Evolutionary conservation across 129 eudicot species (phyloP).

Genomic region (Saposhnikovia divaricata): DNA sequence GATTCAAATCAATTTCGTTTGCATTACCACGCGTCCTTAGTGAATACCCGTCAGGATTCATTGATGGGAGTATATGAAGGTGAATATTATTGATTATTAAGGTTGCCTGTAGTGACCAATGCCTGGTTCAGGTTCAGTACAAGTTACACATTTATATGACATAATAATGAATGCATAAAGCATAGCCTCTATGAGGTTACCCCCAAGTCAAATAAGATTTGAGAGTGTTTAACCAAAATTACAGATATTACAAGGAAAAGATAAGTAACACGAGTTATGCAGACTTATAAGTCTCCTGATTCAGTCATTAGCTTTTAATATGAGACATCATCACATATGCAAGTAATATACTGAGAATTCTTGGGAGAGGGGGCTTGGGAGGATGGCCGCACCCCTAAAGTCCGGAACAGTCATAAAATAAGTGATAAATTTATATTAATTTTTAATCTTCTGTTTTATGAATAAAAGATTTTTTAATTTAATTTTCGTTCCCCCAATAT

Average conservation of each 20-base stretch:
- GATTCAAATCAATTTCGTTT: conserved; percentile 74
- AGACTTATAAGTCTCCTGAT: not conserved
- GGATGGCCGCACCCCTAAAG: too few species aligned
- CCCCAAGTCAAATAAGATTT: not conserved
- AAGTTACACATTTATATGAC: conserved; percentile 14
- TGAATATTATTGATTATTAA: conserved; percentile 71
- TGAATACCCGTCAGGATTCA: conserved; percentile 95
- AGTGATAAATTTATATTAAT: too few species aligned
- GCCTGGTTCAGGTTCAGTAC: conserved; percentile 16
- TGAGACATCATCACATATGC: not conserved
- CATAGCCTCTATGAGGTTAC: not conserved
- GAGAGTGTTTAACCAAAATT: not conserved
- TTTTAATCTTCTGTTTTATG: too few species aligned
- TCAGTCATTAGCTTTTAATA: not conserved
- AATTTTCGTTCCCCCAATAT: too few species aligned
- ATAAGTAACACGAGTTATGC: conserved; percentile 4
- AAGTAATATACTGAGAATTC: not conserved
- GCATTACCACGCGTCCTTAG: conserved; percentile 77
- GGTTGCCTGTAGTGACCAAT: conserved; percentile 57
- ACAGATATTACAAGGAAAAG: not conserved
- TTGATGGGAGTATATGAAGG: conserved; percentile 90
- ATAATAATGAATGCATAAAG: not conserved
- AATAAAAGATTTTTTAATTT: too few species aligned
- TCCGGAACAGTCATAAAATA: too few species aligned
- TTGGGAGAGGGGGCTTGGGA: too few species aligned